phyloP scores from a whole-genome alignment of 768 basidiomycete species.

The Cystofilobasidium ferigula region DNA sequence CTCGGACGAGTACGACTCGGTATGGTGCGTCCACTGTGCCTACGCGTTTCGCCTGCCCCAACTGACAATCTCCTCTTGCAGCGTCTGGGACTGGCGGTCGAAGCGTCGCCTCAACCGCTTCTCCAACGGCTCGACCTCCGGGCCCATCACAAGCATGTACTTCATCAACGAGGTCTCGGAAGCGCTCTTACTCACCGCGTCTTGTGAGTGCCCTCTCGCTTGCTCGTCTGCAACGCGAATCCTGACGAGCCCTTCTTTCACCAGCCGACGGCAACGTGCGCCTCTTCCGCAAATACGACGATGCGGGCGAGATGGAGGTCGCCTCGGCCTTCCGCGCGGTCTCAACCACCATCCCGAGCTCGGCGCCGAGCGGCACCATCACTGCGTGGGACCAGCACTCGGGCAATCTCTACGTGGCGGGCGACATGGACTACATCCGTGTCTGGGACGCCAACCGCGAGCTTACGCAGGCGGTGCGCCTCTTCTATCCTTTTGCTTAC shows the following conservation, averaged over 20 bases:
- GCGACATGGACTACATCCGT: slow-evolving; percentile 76
- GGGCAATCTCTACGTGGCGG: slow-evolving; percentile 76
- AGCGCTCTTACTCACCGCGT: slow-evolving; percentile 74
- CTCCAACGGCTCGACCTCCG: slow-evolving; percentile 73
- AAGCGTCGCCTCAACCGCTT: slow-evolving; percentile 68
- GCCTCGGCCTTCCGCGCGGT: slow-evolving; percentile 87
- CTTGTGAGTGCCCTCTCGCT: slow-evolving; percentile 48
- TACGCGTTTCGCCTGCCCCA: neutral
- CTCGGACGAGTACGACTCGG: slow-evolving; percentile 72
- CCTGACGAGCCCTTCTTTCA: slow-evolving; percentile 1
- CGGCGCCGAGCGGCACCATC: slow-evolving; percentile 57
- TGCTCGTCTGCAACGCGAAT: too few relatives aligned
- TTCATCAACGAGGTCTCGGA: slow-evolving; percentile 94
- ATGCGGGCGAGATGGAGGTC: slow-evolving; percentile 65
- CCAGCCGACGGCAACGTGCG: slow-evolving; percentile 85
- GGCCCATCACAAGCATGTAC: slow-evolving; percentile 74
- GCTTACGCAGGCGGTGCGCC: slow-evolving; percentile 58
- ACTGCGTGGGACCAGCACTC: slow-evolving; percentile 86
- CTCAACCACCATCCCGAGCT: slow-evolving; percentile 47
- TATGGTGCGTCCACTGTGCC: slow-evolving; percentile 50
- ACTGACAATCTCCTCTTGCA: slow-evolving; percentile 34
- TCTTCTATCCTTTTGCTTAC: too few relatives aligned
- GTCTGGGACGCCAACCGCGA: slow-evolving; percentile 95
- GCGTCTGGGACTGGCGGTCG: slow-evolving; percentile 90
- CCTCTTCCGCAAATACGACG: slow-evolving; percentile 84